These are phyloP conservation scores for Hemileia vastatrix DNA, from an alignment of 1,284 basidiomycete genomes.

Conservation along the genomic window DNA sequence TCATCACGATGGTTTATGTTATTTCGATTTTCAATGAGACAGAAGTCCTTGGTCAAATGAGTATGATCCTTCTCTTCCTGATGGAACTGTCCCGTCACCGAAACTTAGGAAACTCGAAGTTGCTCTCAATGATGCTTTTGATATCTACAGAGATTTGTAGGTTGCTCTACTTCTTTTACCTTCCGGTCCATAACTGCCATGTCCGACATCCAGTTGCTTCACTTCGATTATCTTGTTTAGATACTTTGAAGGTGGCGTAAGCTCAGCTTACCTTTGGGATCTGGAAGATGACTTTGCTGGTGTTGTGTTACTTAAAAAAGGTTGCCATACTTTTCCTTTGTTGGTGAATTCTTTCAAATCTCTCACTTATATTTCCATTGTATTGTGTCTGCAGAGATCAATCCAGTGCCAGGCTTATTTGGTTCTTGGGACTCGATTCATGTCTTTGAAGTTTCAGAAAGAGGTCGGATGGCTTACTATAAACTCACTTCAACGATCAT, in stretches of 20 bases:
- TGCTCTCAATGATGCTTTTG: slow-evolving; percentile 88
- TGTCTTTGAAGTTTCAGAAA: slow-evolving; percentile 85
- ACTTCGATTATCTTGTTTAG: slow-evolving; percentile 45
- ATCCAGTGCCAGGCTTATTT: slow-evolving; percentile 34
- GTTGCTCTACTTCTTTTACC: slow-evolving; percentile 31
- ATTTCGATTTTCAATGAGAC: not conserved
- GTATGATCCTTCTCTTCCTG: slow-evolving; percentile 77
- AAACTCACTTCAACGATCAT: slow-evolving; percentile 96
- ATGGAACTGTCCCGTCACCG: slow-evolving; percentile 72
- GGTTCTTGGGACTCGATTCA: slow-evolving; percentile 98
- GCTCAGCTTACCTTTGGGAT: slow-evolving; percentile 98
- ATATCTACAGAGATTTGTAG: slow-evolving; percentile 91
- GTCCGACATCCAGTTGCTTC: not conserved
- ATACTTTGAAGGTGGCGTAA: slow-evolving; percentile 94
- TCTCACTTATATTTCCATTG: slow-evolving; percentile 21
- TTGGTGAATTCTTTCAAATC: slow-evolving; percentile 38
- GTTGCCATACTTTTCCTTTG: slow-evolving; percentile 50
- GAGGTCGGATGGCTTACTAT: slow-evolving; percentile 83
- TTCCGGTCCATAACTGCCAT: not conserved
- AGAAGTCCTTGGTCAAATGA: slow-evolving; percentile 97
- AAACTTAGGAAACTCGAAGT: slow-evolving; percentile 85
- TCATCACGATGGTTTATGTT: not conserved
- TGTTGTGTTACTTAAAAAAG: slow-evolving; percentile 90
- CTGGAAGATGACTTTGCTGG: slow-evolving; percentile 95
- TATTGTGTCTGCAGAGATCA: slow-evolving; percentile 10